A percentile compares a stretch with the other conserved stretches of the same genome.
These are phyloP conservation scores for Lentinula lateritia DNA, from an alignment of 768 basidiomycete species.

Conservation along the genomic window DNA sequence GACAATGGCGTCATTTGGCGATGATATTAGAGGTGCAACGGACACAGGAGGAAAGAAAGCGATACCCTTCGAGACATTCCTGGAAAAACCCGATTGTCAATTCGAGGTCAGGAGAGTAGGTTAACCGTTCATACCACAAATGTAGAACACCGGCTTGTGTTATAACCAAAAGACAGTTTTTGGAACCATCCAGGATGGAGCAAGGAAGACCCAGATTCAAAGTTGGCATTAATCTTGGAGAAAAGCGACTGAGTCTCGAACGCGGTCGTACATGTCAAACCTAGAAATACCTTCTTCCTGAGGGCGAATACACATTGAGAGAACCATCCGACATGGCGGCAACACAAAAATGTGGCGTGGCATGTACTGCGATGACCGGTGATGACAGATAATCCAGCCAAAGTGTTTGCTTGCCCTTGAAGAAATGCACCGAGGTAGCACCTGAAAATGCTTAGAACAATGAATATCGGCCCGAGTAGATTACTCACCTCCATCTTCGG, in stretches of 20 bases:
- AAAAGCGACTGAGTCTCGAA: not conserved
- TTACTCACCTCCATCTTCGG: conserved; percentile 53
- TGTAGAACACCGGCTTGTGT: conserved; percentile 69
- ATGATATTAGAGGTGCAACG: conserved; percentile 51
- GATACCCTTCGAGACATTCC: conserved; percentile 69
- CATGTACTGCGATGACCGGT: conserved; percentile 61
- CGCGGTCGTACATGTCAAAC: not conserved
- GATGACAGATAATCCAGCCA: conserved; percentile 89
- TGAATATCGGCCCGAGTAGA: not conserved
- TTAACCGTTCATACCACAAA: conserved; percentile 52
- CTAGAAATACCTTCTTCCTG: conserved; percentile 67
- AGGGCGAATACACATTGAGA: conserved; percentile 78
- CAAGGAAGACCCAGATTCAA: conserved; percentile 68
- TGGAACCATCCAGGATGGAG: conserved; percentile 62
- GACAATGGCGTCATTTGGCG: conserved; percentile 55
- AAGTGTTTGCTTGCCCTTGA: conserved; percentile 61
- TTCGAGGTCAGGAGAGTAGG: not conserved
- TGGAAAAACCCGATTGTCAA: conserved; percentile 20
- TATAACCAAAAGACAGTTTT: conserved; percentile 61
- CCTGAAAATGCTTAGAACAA: conserved; percentile 27
- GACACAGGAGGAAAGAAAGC: conserved; percentile 64
- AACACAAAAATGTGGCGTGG: conserved; percentile 65
- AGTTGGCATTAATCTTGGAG: conserved; percentile 66
- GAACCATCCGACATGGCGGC: conserved; percentile 75
- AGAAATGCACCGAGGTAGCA: conserved; percentile 63